A percentile compares a stretch with the other conserved stretches of the same genome.
Conservation (phyloP, 768 basidiomycete species). For the Thelephora ganbajun region DNA sequence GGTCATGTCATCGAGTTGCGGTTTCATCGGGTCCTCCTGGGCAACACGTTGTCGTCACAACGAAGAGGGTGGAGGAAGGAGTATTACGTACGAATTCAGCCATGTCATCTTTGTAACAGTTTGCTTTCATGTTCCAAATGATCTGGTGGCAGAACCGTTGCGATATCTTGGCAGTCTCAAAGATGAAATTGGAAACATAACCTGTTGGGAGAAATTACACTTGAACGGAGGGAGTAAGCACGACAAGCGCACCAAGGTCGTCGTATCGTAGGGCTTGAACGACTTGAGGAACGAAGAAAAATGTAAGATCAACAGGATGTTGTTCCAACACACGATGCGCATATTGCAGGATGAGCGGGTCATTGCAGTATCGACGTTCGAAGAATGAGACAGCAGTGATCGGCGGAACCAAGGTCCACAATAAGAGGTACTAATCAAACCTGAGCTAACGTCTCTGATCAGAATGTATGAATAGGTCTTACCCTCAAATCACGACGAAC, state of each 20-base stretch:
- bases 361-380: conserved; percentile 68
- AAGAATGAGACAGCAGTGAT: conserved; percentile 74
- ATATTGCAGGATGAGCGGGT: conserved; percentile 86
- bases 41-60: conserved; percentile 2
- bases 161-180: conserved; percentile 94
- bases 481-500: conserved; percentile 69
- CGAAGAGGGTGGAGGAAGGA: neutral
- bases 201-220: conserved; percentile 28
- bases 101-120: conserved; percentile 84
- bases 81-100: conserved; percentile 56
- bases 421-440: conserved; percentile 53
- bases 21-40: conserved; percentile 93
- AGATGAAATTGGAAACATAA: conserved; percentile 90
- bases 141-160: conserved; percentile 99
- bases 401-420: conserved; percentile 85
- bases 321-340: conserved; percentile 91
- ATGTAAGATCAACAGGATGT: conserved; percentile 87
- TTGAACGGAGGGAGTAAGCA: neutral
- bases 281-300: conserved; percentile 98
- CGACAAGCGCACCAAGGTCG: conserved; percentile 46
- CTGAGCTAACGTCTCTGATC: conserved; percentile 2
- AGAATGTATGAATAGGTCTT: conserved; percentile 5
- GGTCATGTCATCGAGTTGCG: conserved; percentile 80
- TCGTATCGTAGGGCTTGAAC: conserved; percentile 93
- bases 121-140: conserved; percentile 99